Percentiles rank a stretch among this genome's conserved stretches.
Evolutionary conservation across 805 yeast species (phyloP).

Genomic region (Lipomyces mesembrius): DNA sequence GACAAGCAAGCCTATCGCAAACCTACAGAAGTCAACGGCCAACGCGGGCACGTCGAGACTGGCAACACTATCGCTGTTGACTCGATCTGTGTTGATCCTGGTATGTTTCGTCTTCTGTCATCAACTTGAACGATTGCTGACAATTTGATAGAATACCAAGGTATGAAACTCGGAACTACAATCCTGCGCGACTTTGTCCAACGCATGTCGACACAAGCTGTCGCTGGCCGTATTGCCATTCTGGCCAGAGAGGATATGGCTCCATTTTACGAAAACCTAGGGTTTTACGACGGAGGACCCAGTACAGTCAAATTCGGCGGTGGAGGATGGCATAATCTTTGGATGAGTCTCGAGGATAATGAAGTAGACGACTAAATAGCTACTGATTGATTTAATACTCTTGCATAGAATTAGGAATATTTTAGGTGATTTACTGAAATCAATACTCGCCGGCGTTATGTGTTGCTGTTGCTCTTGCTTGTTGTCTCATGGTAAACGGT

Average conservation of each 20-base stretch:
- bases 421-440: not conserved
- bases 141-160: slow-evolving; percentile 57
- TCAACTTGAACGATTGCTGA: not conserved
- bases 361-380: slow-evolving; percentile 50
- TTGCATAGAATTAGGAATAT: slow-evolving; percentile 1
- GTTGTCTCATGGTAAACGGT: not conserved
- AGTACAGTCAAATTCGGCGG: slow-evolving; percentile 65
- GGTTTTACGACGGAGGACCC: slow-evolving; percentile 70
- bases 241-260: slow-evolving; percentile 71
- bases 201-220: slow-evolving; percentile 82
- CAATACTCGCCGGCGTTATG: not conserved
- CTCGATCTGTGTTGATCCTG: slow-evolving; percentile 75
- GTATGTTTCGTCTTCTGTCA: not conserved
- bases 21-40: slow-evolving; percentile 16
- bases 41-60: slow-evolving; percentile 71
- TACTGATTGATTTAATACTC: slow-evolving; percentile 19
- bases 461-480: not conserved
- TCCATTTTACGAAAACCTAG: slow-evolving; percentile 80
- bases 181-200: slow-evolving; percentile 88
- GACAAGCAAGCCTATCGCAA: slow-evolving; percentile 39
- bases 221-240: slow-evolving; percentile 71
- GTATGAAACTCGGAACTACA: slow-evolving; percentile 80
- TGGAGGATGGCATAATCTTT: slow-evolving; percentile 64
- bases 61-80: slow-evolving; percentile 81
- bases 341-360: slow-evolving; percentile 44